A percentile compares a stretch with the other conserved stretches of the same genome.
phyloP scores from a whole-genome alignment of 345 rosid genomes.

The Leavenworthia alabamica region DNA sequence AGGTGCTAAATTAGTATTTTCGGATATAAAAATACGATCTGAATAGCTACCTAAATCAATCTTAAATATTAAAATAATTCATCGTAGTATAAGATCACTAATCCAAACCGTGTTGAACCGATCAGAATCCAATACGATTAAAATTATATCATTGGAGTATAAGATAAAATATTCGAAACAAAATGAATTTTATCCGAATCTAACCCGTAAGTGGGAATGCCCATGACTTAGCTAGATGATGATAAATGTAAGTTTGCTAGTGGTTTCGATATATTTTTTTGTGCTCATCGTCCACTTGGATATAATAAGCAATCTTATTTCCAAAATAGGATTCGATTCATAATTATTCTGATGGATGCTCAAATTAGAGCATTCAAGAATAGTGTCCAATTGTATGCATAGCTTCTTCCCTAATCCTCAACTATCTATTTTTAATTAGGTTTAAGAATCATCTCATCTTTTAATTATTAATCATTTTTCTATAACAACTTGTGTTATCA shows the following conservation, averaged over 20 bases:
- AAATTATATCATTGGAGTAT: too few relatives aligned
- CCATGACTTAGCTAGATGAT: too few relatives aligned
- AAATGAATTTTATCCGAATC: too few relatives aligned
- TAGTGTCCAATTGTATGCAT: conserved; percentile 21
- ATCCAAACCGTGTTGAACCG: too few relatives aligned
- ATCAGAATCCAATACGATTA: too few relatives aligned
- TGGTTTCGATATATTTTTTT: background rate
- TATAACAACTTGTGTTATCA: background rate
- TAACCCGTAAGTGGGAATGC: too few relatives aligned
- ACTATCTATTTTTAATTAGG: background rate
- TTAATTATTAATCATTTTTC: conserved; percentile 1
- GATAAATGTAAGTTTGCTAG: background rate
- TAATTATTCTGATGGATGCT: conserved; percentile 3
- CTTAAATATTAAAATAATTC: too few relatives aligned
- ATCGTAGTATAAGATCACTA: too few relatives aligned
- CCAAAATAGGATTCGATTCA: conserved; percentile 1
- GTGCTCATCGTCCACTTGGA: background rate
- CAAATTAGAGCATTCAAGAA: conserved; percentile 15
- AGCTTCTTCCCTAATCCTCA: conserved; percentile 15
- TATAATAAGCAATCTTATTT: background rate
- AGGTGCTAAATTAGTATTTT: too few relatives aligned
- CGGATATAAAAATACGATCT: too few relatives aligned
- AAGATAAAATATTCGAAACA: too few relatives aligned
- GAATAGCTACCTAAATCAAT: too few relatives aligned
- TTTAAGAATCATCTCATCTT: conserved; percentile 3